Conservation (phyloP, 2,329 filamentous ascomycete genomes). For the Hirsutella minnesotensis region DNA sequence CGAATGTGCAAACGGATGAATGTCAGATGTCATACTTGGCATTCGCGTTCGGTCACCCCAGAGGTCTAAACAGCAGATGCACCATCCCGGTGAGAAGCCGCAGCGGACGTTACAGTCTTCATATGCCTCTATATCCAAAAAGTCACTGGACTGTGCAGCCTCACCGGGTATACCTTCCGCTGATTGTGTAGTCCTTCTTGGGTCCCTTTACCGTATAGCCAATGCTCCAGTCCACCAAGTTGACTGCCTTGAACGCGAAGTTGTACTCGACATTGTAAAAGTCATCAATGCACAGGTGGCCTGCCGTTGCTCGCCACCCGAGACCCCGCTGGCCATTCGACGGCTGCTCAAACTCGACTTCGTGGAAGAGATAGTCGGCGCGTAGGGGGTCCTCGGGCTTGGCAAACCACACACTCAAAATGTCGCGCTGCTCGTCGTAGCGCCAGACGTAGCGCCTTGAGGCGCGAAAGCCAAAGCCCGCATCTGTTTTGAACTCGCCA, state of each 20-base stretch:
- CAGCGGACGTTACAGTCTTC: no score
- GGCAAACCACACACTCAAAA: slow-evolving; percentile 62
- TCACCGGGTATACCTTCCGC: slow-evolving; percentile 36
- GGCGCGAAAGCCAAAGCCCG: slow-evolving; percentile 45
- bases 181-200: slow-evolving; percentile 59
- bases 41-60: no score
- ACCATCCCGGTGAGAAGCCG: no score
- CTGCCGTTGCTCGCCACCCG: slow-evolving; percentile 52
- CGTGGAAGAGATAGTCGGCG: slow-evolving; percentile 66
- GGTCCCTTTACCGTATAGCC: slow-evolving; percentile 58
- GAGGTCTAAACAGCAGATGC: no score
- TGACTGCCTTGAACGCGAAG: slow-evolving; percentile 49
- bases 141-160: no score
- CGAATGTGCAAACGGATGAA: no score
- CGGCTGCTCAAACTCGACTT: slow-evolving; percentile 47
- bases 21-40: no score
- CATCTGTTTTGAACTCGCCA: slow-evolving; percentile 49
- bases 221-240: slow-evolving; percentile 45
- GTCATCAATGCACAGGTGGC: slow-evolving; percentile 61
- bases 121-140: no score
- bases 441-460: slow-evolving; percentile 61
- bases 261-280: slow-evolving; percentile 60
- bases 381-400: slow-evolving; percentile 47
- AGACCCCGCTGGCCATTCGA: slow-evolving; percentile 15
- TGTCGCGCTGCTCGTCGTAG: slow-evolving; percentile 48